These are phyloP conservation scores for Arabis hirsuta DNA, from an alignment of 345 rosid species.

Conservation along the genomic window DNA sequence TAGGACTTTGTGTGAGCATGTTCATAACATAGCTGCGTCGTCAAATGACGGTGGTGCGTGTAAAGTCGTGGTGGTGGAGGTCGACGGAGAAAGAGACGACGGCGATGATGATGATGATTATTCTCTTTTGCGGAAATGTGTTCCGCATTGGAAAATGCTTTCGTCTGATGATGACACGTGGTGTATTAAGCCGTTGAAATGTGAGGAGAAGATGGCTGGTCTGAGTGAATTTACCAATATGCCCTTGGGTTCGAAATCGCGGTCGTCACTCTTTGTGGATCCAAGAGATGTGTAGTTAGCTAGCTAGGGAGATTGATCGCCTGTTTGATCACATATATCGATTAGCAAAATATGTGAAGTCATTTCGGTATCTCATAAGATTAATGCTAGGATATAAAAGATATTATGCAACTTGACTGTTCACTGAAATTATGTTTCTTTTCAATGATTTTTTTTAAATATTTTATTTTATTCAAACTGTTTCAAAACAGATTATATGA, in stretches of 20 bases:
- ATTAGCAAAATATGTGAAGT: slow-evolving; percentile 2
- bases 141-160: slow-evolving; percentile 76
- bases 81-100: slow-evolving; percentile 48
- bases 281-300: slow-evolving; percentile 69
- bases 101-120: slow-evolving; percentile 27
- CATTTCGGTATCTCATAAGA: background rate
- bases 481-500: too few species aligned
- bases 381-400: background rate
- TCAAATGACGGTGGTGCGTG: slow-evolving; percentile 47
- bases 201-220: slow-evolving; percentile 38
- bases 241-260: slow-evolving; percentile 37
- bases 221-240: slow-evolving; percentile 40
- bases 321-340: background rate
- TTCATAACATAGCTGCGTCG: slow-evolving; percentile 65
- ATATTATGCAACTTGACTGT: background rate
- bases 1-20: slow-evolving; percentile 56
- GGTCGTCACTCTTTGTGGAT: slow-evolving; percentile 69
- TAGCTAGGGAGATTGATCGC: background rate
- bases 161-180: slow-evolving; percentile 84
- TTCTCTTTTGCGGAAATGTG: slow-evolving; percentile 41
- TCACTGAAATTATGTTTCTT: background rate
- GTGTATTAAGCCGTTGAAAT: slow-evolving; percentile 75
- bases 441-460: too few species aligned
- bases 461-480: too few species aligned
- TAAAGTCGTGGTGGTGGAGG: slow-evolving; percentile 68